Evolutionary conservation across 2,329 filamentous ascomycete species (phyloP).

Genomic region (Diaporthe destruens): DNA sequence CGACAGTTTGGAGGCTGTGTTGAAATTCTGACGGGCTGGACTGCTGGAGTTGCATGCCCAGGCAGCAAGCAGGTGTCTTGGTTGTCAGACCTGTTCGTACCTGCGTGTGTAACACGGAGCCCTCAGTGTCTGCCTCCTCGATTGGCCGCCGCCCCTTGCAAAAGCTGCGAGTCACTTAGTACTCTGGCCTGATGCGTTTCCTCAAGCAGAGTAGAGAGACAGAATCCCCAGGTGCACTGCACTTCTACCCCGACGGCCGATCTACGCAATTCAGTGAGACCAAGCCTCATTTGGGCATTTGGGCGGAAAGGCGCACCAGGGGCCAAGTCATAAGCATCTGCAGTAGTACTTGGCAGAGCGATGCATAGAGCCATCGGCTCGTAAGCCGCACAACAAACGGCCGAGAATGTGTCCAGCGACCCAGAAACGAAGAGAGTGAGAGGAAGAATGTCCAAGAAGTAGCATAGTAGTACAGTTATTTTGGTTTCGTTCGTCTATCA

Average conservation of each 20-base stretch:
- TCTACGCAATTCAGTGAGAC: no score
- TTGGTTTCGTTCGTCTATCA: slow-evolving; percentile 33
- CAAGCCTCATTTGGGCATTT: no score
- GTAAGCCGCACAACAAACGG: background rate
- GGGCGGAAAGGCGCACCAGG: no score
- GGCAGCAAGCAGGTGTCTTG: no score
- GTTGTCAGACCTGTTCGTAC: no score
- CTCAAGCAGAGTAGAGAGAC: background rate
- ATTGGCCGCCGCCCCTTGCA: background rate
- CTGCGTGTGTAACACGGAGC: no score
- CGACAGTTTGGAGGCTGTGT: no score
- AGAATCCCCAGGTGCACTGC: no score
- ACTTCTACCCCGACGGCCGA: no score
- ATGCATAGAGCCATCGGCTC: background rate
- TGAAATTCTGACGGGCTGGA: background rate
- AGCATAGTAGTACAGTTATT: slow-evolving; percentile 32
- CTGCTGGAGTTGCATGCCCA: background rate
- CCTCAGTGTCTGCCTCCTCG: background rate
- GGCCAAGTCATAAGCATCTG: no score
- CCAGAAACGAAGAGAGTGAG: background rate
- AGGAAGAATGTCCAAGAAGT: slow-evolving; percentile 20
- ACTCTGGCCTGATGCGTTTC: background rate
- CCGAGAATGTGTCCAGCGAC: no score
- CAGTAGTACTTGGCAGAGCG: background rate
- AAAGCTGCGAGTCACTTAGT: background rate